Evolutionary conservation across 257 asterid species (phyloP), one percentile per base, ranked within the genome.

Genomic region (Jacaranda copaia): DNA sequence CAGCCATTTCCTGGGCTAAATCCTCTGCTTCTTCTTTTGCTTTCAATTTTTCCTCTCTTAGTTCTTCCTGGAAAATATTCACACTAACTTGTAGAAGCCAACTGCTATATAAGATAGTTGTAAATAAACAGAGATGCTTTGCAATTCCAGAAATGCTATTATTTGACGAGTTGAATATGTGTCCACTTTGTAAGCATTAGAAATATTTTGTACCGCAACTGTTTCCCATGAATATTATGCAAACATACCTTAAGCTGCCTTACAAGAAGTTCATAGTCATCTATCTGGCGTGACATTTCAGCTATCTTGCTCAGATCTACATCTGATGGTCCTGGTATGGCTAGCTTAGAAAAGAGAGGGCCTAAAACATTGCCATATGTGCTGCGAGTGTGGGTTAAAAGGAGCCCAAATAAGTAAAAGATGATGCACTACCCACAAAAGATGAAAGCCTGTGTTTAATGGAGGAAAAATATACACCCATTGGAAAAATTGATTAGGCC

Each of bases 1-100:
- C 99, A 2, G 99, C 99, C 99, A 95, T 95, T 88, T 95, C 99
- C 82, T 95, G 99, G 66, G 93, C 91, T 70, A 95, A 85, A 79
- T 95, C 99, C 75, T 93, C 99, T 14, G 94, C 93, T 85, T 91
- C 97, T 85, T 95, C 99, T 82, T 88, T 93, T n/a, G 96, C 91
- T 77, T 88, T 95, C 79, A 84, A 45, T 80, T 79, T 93, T 83
- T 89, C 94, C 61, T 61, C 86, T 82, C 87, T 86, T 66, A 91
- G 70, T 73, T 93, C 91, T 75, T 85, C 96, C 98, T 94, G 82
- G 62, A 77, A 82, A 81, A 77, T 73, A 77, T 63, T 35, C 76
- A 52, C 46, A 70, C 60, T 53, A 62, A 52, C 62, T 71, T 42
- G 52, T 56, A 53, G 51, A 42, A 15, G 15, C 42, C 16, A 63